A percentile compares a stretch with the other conserved stretches of the same genome.
phyloP scores from a whole-genome alignment of 1,284 basidiomycete genomes.

The Wallemia hederae region DNA sequence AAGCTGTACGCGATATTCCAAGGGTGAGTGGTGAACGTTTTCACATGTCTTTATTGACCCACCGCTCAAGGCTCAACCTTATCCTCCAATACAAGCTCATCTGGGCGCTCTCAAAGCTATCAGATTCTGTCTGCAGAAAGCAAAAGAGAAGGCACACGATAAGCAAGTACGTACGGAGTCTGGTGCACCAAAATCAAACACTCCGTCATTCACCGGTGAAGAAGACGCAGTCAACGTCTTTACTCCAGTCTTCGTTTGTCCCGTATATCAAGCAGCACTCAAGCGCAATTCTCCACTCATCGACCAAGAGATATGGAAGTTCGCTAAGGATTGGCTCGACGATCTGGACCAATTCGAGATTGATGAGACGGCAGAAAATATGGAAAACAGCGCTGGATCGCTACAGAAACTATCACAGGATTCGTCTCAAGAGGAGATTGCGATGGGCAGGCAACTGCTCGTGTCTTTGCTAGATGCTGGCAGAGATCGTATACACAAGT shows the following conservation, averaged over 20 bases:
- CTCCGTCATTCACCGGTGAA: background rate
- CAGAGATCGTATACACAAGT: background rate
- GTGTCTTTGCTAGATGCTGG: background rate
- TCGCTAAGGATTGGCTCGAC: background rate
- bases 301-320: background rate
- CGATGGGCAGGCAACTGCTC: background rate
- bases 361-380: background rate
- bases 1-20: background rate
- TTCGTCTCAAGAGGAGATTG: background rate
- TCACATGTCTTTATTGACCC: background rate
- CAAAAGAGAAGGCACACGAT: background rate
- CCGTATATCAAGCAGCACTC: background rate
- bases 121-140: background rate
- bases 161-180: background rate
- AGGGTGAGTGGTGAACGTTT: background rate
- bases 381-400: background rate
- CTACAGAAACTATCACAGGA: background rate
- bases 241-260: background rate
- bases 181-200: background rate
- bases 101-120: background rate
- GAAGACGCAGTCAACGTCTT: background rate
- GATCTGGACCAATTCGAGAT: background rate
- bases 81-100: background rate
- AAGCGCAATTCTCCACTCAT: background rate
- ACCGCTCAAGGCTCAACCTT: background rate